Conservation (phyloP, 2,329 filamentous ascomycete species). For the Colletotrichum liriopes region DNA sequence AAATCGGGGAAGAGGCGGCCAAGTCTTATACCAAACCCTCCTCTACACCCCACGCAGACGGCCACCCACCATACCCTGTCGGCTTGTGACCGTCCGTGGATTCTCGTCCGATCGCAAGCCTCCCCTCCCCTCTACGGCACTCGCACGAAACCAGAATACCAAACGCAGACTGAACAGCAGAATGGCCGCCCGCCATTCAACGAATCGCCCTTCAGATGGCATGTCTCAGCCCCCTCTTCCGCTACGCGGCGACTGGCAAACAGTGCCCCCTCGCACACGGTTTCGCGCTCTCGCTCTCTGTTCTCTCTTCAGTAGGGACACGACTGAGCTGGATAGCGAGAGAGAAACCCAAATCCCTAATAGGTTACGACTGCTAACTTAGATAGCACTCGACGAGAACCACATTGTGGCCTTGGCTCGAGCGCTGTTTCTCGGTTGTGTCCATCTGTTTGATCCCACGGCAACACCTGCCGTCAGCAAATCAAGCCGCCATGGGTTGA, state of each 20-base stretch:
- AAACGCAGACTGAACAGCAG: constrained; percentile 32
- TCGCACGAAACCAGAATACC: constrained; percentile 42
- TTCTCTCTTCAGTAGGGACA: constrained; percentile 21
- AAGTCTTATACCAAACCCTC: constrained; percentile 43
- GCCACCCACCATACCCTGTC: constrained; percentile 23
- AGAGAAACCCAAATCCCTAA: constrained; percentile 19
- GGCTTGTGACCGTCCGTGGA: constrained; percentile 24
- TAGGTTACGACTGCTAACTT: constrained; percentile 1
- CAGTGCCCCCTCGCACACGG: constrained; percentile 15
- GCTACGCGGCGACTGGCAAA: constrained; percentile 18
- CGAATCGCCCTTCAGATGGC: constrained; percentile 42
- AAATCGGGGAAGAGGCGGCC: constrained; percentile 18
- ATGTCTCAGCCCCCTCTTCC: constrained; percentile 33
- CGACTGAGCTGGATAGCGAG: constrained; percentile 9
- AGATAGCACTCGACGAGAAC: constrained; percentile 9
- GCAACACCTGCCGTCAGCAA: constrained; percentile 20
- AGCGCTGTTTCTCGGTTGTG: constrained; percentile 20
- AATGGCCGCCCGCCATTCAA: constrained; percentile 17
- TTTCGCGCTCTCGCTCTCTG: constrained; percentile 21
- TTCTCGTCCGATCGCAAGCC: constrained; percentile 32
- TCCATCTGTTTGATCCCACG: constrained; percentile 24
- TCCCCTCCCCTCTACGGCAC: constrained; percentile 25
- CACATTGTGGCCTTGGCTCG: constrained; percentile 12
- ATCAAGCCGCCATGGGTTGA: constrained; percentile 2
- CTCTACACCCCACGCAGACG: constrained; percentile 23